Evolutionary conservation across 345 rosid species (phyloP).

Genomic region (Zanthoxylum bungeanum): DNA sequence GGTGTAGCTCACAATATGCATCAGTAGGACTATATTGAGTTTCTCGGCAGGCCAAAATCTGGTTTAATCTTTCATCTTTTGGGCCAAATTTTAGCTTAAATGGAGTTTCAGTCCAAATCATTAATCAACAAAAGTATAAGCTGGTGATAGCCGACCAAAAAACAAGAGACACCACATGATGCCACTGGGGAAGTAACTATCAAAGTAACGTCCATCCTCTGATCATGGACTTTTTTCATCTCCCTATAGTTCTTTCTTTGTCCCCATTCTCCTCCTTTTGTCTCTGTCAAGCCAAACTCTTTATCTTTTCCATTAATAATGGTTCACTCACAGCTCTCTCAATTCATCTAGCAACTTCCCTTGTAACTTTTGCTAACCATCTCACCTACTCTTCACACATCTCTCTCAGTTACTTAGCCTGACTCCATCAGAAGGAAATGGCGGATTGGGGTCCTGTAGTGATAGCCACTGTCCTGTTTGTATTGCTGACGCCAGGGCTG

Average conservation of each 20-base stretch:
- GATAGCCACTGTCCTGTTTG: slow-evolving; percentile 50
- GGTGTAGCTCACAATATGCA: neutral
- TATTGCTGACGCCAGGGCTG: slow-evolving; percentile 55
- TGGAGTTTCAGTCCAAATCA: too few species aligned
- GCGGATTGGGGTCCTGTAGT: slow-evolving; percentile 68
- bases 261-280: neutral
- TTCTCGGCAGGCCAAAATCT: neutral
- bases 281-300: neutral
- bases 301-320: neutral
- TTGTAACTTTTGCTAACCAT: neutral
- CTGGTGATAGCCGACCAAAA: neutral
- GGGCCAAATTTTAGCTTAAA: neutral
- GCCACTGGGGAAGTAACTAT: neutral
- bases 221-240: neutral
- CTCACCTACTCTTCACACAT: neutral
- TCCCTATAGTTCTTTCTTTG: neutral
- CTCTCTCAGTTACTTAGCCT: too few species aligned
- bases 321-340: neutral
- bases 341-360: neutral
- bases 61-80: neutral
- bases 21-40: neutral
- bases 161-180: neutral
- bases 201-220: neutral
- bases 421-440: slow-evolving; percentile 21
- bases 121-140: too few species aligned